Evolutionary conservation across 306 rosid genomes (phyloP).

Genomic region (Trifolium repens): DNA sequence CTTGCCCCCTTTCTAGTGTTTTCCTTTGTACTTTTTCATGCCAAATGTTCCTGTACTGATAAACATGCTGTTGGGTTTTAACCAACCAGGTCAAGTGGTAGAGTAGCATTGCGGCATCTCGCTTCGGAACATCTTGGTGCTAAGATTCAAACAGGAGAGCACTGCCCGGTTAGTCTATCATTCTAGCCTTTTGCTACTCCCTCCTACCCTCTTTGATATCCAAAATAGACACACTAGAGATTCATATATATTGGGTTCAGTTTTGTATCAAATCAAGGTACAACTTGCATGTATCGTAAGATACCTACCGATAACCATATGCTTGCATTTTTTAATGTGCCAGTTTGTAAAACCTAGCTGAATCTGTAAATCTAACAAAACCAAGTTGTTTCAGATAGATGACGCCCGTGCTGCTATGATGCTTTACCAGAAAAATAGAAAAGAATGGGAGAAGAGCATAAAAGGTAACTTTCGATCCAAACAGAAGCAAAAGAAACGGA

Average conservation of each 20-base stretch:
- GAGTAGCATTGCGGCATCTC: constrained; percentile 80
- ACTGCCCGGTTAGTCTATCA: constrained; percentile 84
- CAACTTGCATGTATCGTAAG: no score
- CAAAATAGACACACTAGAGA: no score
- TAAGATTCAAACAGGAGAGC: constrained; percentile 89
- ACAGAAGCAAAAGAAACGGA: constrained; percentile 71
- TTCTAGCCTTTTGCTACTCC: constrained; percentile 22
- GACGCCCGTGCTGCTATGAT: constrained; percentile 96
- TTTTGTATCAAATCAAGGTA: no score
- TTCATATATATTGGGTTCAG: no score
- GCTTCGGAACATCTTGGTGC: constrained; percentile 77
- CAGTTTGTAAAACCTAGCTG: background rate
- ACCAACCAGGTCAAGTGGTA: constrained; percentile 61
- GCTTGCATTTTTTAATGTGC: background rate
- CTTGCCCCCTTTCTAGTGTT: constrained; percentile 8
- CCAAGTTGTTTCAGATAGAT: constrained; percentile 58
- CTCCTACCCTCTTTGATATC: background rate
- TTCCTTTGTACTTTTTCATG: constrained; percentile 9
- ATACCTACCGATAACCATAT: no score
- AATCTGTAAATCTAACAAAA: constrained; percentile 14
- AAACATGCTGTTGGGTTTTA: constrained; percentile 40
- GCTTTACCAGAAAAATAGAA: constrained; percentile 79
- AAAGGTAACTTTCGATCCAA: constrained; percentile 56
- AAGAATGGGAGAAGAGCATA: constrained; percentile 74
- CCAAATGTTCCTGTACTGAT: constrained; percentile 32